Percentiles rank a stretch among this genome's conserved stretches.
Evolutionary conservation across 1,284 basidiomycete genomes (phyloP).

Genomic region (Pascua sp.): DNA sequence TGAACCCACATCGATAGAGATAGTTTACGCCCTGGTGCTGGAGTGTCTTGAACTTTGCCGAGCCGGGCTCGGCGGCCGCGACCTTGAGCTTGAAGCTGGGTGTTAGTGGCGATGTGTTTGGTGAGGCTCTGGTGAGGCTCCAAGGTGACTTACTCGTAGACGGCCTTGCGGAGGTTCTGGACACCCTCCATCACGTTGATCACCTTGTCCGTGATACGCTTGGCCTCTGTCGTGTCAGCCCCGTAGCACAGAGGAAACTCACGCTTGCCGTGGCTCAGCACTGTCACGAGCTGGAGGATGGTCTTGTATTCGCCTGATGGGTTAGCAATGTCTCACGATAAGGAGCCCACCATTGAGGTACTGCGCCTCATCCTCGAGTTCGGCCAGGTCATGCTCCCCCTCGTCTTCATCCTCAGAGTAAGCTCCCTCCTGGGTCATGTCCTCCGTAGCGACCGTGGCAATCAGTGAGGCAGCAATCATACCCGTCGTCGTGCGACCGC

Average conservation of each 20-base stretch:
- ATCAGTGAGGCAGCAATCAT: conserved; percentile 89
- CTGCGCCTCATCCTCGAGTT: conserved; percentile 75
- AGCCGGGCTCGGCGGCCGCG: conserved; percentile 74
- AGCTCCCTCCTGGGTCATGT: conserved; percentile 13
- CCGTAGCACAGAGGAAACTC: conserved; percentile 1
- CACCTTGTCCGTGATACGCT: conserved; percentile 80
- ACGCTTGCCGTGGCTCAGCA: conserved; percentile 45
- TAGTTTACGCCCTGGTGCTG: conserved; percentile 77
- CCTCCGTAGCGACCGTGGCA: conserved; percentile 63
- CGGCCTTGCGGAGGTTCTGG: conserved; percentile 85
- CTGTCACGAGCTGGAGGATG: conserved; percentile 72
- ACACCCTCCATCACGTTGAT: conserved; percentile 87
- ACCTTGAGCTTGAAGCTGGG: conserved; percentile 83
- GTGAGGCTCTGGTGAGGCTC: neutral
- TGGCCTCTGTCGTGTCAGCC: conserved; percentile 72
- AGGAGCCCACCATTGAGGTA: conserved; percentile 69
- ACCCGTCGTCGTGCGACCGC: conserved; percentile 71
- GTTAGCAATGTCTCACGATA: conserved; percentile 3
- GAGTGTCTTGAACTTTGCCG: conserved; percentile 69
- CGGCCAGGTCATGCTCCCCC: conserved; percentile 53
- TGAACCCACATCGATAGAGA: conserved; percentile 55
- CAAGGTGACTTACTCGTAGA: conserved; percentile 78
- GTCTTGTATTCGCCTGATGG: conserved; percentile 87
- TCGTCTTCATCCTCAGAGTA: conserved; percentile 26
- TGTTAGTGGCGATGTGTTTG: neutral